Base-by-base conservation (phyloP, 306 rosid species). In the Cucurbita maxima region DNA sequence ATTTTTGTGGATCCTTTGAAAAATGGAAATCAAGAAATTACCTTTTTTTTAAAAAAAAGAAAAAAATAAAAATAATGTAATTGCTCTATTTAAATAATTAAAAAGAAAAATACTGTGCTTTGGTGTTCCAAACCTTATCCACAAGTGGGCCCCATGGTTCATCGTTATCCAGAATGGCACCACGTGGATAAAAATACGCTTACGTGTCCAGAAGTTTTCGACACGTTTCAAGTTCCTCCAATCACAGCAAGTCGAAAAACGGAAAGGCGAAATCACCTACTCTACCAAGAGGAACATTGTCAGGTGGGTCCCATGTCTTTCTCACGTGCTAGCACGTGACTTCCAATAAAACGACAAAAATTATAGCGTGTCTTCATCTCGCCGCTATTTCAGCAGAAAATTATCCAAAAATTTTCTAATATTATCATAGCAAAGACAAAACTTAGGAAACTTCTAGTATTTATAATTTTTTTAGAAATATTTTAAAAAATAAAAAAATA, bases 51-150 rank as follows among this genome's bases (percentile, higher is more conserved):
- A 22, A 22, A 1, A 25, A 25, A 25, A 22, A 25, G 1, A 25
- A 22, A 2, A n/a, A 47, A 47, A 30, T 5, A 6, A 8, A 19
- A 55, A 55, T 19, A 64, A 43, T 10, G 47, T 3, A 36, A 34
- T 60, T 34, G 18, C 4, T 43, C 13, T 44, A n/a, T 64, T 67
- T 12, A 67, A 66, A 44, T 41, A 66, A 64, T 41, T 8, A 58
- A 40, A 40, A 63, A 40, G 4, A 8, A 19, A 43, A 18, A 66
- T 0, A 19, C 7, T 15, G 30, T 43, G 50, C 34, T 20, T 63
- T 38, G 70, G 50, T 43, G 55, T 67, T 45, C 6, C 73, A 69
- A 47, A 25, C 57, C 73, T 69, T 69, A 69, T 69, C 73, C 73
- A 48, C 0, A 48, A 69, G 6, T 47, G 73, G 73, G 73, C 4